Conservation (phyloP, 306 rosid genomes). For the Mimosa bimucronata region DNA sequence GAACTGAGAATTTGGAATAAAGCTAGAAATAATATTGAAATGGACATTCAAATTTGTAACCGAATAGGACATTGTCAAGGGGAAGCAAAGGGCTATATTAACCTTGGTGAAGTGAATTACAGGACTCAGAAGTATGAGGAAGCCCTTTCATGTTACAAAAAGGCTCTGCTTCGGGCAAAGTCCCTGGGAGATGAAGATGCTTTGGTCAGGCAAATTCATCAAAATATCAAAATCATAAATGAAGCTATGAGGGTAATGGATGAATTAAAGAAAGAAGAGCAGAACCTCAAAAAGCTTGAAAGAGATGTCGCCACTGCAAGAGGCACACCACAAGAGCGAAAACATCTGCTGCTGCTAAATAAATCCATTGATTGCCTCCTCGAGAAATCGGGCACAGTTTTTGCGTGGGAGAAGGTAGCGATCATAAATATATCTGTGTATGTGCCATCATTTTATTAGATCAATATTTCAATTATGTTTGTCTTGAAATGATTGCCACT, state of each 20-base stretch:
- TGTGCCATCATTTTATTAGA: conserved; percentile 2
- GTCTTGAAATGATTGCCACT: conserved; percentile 1
- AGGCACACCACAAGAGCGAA: conserved; percentile 70
- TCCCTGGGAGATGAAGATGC: conserved; percentile 84
- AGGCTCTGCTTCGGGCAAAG: conserved; percentile 63
- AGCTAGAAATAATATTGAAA: conserved; percentile 64
- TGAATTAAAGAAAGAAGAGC: conserved; percentile 68
- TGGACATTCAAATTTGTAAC: conserved; percentile 72
- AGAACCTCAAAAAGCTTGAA: conserved; percentile 67
- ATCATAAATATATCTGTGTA: conserved; percentile 23
- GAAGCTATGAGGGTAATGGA: conserved; percentile 58
- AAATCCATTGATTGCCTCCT: conserved; percentile 65
- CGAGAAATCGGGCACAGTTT: conserved; percentile 61
- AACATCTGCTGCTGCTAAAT: conserved; percentile 55
- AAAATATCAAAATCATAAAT: conserved; percentile 58
- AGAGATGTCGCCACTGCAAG: conserved; percentile 61
- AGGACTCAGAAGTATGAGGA: conserved; percentile 77
- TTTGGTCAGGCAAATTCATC: conserved; percentile 60
- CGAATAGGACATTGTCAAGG: conserved; percentile 80
- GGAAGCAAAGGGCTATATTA: conserved; percentile 89
- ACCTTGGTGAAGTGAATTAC: conserved; percentile 78
- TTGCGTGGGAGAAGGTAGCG: conserved; percentile 75
- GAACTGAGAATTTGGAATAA: conserved; percentile 78
- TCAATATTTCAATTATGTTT: not conserved
- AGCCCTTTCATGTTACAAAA: conserved; percentile 60